Base-by-base conservation (phyloP, 371 early-diverging fungal species). In the Actinomortierella wolfii region DNA sequence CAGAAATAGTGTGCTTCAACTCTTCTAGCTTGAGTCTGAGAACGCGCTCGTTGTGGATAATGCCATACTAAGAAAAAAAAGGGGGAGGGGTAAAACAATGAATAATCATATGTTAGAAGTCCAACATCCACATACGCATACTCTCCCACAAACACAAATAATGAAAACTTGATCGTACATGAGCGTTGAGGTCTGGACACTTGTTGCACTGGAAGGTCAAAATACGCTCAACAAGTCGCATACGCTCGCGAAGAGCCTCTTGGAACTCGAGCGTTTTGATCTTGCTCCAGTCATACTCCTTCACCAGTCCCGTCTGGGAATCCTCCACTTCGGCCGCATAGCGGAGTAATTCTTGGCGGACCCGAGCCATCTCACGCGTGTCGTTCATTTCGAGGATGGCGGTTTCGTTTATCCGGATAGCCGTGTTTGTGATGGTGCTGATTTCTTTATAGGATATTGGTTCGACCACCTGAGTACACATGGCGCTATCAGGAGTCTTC, bases 231-330 rank as follows among this genome's bases (percentile, higher is more conserved):
- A 88, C 62, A 23, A 89, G 69, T 0, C 49, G 47, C 11, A 76
- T 52, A 40, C 83, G 86, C 53, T 84, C 83, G 44, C 82, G 71
- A 39, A 83, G 59, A 68, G 81, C 80, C 61, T 92, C 87, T 64
- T 92, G 91, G 77, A 96, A 94, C 25, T 95, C 95, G 21, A 94
- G 78, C 29, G 92, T 89, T 45, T 89, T 86, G 57, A 95, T 84
- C 76, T 92, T 94, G 34, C 68, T 74, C 88, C 88, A 92, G 23
- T 89, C 87, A 51, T 79, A 86, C 55, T 90, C 92, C 2, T 64
- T 58, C 1, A 84, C 62, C 75, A 78, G 24, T 17, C 63, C 57
- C 1, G 24, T 45, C 15, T 58, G 46, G 7, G 24, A 45, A 13
- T 68, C 65, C 34, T 79, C 77, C 0, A 81, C 68, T 47, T 86